A percentile compares a stretch with the other conserved stretches of the same genome.
phyloP scores from a whole-genome alignment of 495 filamentous ascomycete genomes.

The Tetracladium setigerum region DNA sequence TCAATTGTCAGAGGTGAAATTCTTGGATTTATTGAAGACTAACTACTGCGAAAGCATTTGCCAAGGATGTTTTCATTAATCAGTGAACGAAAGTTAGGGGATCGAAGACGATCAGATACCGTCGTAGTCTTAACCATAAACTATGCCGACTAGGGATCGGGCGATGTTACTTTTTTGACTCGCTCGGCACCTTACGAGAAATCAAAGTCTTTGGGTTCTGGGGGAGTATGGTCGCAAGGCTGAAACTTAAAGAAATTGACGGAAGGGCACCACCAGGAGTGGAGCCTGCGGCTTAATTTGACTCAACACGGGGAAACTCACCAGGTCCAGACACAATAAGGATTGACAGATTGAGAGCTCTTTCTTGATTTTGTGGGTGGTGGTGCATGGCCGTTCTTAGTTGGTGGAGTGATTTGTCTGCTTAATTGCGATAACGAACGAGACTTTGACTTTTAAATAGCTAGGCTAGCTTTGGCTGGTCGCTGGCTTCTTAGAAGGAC shows the following conservation, averaged over 20 bases:
- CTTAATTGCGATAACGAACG: constrained; percentile 72
- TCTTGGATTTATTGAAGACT: constrained; percentile 67
- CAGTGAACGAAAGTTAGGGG: constrained; percentile 69
- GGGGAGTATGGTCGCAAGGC: constrained; percentile 67
- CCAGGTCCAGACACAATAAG: constrained; percentile 60
- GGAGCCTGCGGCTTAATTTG: constrained; percentile 65
- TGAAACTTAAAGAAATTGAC: constrained; percentile 67
- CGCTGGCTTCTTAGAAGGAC: constrained; percentile 64
- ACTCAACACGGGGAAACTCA: constrained; percentile 63
- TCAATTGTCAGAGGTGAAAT: constrained; percentile 68
- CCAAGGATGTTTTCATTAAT: constrained; percentile 72
- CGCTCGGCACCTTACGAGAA: constrained; percentile 66
- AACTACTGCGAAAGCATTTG: constrained; percentile 67
- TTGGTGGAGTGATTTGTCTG: constrained; percentile 58
- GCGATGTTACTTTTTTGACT: constrained; percentile 62
- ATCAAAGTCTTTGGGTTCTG: constrained; percentile 71
- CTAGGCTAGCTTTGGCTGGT: constrained; percentile 54
- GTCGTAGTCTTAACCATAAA: constrained; percentile 73
- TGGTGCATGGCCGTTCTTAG: constrained; percentile 62
- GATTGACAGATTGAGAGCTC: too few relatives aligned
- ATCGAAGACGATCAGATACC: constrained; percentile 72
- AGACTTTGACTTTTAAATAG: constrained; percentile 71
- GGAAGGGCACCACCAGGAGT: constrained; percentile 53
- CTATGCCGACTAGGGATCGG: constrained; percentile 68
- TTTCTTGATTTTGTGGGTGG: constrained; percentile 60